phyloP scores from a whole-genome alignment of 106 monocot species.

The Acorus gramineus region DNA sequence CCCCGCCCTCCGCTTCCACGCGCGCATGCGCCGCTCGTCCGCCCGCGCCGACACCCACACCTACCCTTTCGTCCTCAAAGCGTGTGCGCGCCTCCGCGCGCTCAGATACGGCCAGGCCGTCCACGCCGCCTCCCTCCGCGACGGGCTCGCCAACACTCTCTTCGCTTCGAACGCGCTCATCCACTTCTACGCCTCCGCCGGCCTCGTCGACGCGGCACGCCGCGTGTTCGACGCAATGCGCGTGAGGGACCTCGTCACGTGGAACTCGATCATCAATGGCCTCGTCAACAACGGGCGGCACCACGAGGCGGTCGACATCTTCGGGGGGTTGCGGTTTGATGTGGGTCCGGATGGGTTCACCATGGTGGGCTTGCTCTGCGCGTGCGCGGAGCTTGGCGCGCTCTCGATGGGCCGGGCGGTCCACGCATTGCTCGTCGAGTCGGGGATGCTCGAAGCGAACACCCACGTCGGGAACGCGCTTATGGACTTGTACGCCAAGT shows the following conservation, averaged over 20 bases:
- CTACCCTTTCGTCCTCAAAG: constrained; percentile 82
- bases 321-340: constrained; percentile 33
- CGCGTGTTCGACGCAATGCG: constrained; percentile 58
- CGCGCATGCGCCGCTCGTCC: constrained; percentile 18
- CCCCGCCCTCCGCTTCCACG: constrained; percentile 50
- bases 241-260: constrained; percentile 49
- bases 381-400: constrained; percentile 69
- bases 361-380: constrained; percentile 64
- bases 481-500: constrained; percentile 74
- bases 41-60: constrained; percentile 64
- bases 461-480: constrained; percentile 64
- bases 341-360: constrained; percentile 68
- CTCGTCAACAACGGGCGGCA: constrained; percentile 62
- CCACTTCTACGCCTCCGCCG: not conserved
- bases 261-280: constrained; percentile 84
- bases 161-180: no score
- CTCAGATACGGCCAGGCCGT: constrained; percentile 43
- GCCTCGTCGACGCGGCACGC: constrained; percentile 56
- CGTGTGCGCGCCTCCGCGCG: constrained; percentile 51
- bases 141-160: constrained; percentile 30
- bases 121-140: constrained; percentile 31
- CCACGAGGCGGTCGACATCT: constrained; percentile 66
- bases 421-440: constrained; percentile 46
- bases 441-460: constrained; percentile 24
- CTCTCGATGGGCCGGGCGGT: constrained; percentile 51